A percentile compares a stretch with the other conserved stretches of the same genome.
phyloP scores from a whole-genome alignment of 805 yeast genomes.

The Starmerella davenportii region DNA sequence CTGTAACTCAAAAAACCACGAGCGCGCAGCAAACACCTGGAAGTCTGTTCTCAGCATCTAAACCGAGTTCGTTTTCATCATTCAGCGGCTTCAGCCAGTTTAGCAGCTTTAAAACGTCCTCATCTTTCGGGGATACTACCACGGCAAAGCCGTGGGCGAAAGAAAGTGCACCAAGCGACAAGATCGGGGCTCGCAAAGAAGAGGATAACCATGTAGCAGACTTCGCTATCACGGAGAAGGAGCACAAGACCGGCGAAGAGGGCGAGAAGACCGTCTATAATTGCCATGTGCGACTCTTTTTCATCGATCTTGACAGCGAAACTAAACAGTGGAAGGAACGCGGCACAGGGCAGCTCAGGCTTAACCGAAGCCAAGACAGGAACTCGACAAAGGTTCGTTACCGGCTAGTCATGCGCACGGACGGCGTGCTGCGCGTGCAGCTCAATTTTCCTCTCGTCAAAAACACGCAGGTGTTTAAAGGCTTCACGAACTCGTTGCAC shows the following conservation, averaged over 20 bases:
- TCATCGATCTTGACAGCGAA: constrained; percentile 38
- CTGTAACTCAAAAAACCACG: not conserved
- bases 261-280: constrained; percentile 51
- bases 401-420: constrained; percentile 79
- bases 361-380: constrained; percentile 31
- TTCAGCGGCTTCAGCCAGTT: constrained; percentile 6
- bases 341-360: constrained; percentile 75
- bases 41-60: too few relatives aligned
- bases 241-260: constrained; percentile 77
- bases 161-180: constrained; percentile 7
- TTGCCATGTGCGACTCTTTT: constrained; percentile 63
- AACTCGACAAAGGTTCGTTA: constrained; percentile 23
- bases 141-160: constrained; percentile 38
- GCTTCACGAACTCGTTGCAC: constrained; percentile 69
- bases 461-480: constrained; percentile 48
- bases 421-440: constrained; percentile 66
- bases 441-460: constrained; percentile 52
- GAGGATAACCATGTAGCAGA: constrained; percentile 17
- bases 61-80: constrained; percentile 6
- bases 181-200: constrained; percentile 2
- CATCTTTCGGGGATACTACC: not conserved
- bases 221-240: constrained; percentile 21
- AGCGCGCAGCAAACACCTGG: not conserved
- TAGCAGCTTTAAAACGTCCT: not conserved
- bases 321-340: constrained; percentile 89